Percentiles rank a stretch among this genome's conserved stretches.
Conservation (phyloP, 164 flowering plant genomes). For the Chimonanthus salicifolius region DNA sequence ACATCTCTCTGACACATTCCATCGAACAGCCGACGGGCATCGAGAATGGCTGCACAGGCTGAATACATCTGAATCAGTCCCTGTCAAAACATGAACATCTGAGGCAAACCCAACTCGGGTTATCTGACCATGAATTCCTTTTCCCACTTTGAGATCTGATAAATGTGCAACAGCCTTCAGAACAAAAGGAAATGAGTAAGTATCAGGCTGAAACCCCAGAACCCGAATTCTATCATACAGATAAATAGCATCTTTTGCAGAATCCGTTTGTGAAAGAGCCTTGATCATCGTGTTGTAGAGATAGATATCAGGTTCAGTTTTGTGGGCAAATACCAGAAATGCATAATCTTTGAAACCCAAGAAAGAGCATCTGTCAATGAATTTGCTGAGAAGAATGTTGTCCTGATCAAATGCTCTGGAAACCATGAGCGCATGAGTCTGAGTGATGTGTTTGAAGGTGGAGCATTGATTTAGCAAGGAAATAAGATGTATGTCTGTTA, state of each 20-base stretch:
- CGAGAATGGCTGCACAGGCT: conserved; percentile 21
- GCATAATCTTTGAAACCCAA: conserved; percentile 32
- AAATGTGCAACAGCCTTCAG: conserved; percentile 40
- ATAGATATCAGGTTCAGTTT: conserved; percentile 19
- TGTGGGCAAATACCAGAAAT: conserved; percentile 28
- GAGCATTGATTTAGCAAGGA: conserved; percentile 27
- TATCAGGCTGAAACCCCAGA: conserved; percentile 37
- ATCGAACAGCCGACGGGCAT: conserved; percentile 56
- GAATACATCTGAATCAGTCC: conserved; percentile 48
- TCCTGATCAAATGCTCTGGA: conserved; percentile 34
- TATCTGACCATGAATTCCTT: conserved; percentile 40
- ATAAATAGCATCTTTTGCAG: conserved; percentile 29
- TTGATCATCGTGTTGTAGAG: conserved; percentile 53
- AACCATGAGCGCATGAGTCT: conserved; percentile 44
- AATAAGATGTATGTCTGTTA: conserved; percentile 3
- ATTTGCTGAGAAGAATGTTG: conserved; percentile 29
- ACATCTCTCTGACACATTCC: conserved; percentile 23
- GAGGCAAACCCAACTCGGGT: conserved; percentile 29
- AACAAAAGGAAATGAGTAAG: conserved; percentile 51
- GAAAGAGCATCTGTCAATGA: conserved; percentile 34
- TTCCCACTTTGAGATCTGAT: conserved; percentile 22
- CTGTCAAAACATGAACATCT: conserved; percentile 33
- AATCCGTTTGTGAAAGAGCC: conserved; percentile 22
- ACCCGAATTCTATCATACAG: conserved; percentile 27
- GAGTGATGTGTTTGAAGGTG: conserved; percentile 30